A percentile compares a stretch with the other conserved stretches of the same genome.
These are phyloP conservation scores for Tylopilus sp. DNA, from an alignment of 1,284 basidiomycete genomes.

Conservation along the genomic window DNA sequence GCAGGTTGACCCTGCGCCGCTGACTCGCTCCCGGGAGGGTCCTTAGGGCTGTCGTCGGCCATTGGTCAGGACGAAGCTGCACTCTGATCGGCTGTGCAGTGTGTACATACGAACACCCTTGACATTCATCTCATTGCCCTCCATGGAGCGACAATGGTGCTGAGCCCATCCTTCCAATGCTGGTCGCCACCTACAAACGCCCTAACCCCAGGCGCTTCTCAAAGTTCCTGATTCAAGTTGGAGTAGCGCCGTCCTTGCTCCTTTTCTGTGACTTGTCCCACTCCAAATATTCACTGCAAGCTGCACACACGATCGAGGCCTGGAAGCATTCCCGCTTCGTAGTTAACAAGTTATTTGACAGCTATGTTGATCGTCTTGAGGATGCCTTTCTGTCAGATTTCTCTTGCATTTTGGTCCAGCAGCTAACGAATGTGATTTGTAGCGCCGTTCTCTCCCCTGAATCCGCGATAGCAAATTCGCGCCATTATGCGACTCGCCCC, in stretches of 20 bases:
- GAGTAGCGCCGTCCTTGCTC: constrained; percentile 8
- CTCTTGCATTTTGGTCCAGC: not conserved
- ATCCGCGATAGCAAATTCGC: constrained; percentile 41
- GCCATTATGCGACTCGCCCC: constrained; percentile 60
- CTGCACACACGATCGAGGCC: constrained; percentile 3
- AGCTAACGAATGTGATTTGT: constrained; percentile 7
- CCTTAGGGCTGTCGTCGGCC: constrained; percentile 10
- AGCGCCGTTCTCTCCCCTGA: constrained; percentile 26
- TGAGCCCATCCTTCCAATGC: constrained; percentile 10
- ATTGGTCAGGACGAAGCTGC: constrained; percentile 1
- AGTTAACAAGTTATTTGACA: constrained; percentile 9
- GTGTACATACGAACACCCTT: not conserved
- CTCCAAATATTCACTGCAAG: not conserved
- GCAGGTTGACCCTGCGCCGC: not conserved
- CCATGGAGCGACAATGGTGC: constrained; percentile 10
- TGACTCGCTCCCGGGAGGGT: not conserved
- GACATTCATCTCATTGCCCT: not conserved
- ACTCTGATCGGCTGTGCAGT: not conserved
- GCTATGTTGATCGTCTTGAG: constrained; percentile 20
- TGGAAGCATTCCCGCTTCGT: constrained; percentile 5
- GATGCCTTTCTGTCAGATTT: constrained; percentile 26
- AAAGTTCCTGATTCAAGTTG: constrained; percentile 6
- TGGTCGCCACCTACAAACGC: constrained; percentile 1
- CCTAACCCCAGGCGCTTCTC: not conserved
- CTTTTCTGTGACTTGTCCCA: constrained; percentile 11